Percentiles rank a stretch among this genome's conserved stretches.
These are phyloP conservation scores for Aspergillus novoparasiticus DNA, from an alignment of 2,329 filamentous ascomycete species.

Conservation along the genomic window DNA sequence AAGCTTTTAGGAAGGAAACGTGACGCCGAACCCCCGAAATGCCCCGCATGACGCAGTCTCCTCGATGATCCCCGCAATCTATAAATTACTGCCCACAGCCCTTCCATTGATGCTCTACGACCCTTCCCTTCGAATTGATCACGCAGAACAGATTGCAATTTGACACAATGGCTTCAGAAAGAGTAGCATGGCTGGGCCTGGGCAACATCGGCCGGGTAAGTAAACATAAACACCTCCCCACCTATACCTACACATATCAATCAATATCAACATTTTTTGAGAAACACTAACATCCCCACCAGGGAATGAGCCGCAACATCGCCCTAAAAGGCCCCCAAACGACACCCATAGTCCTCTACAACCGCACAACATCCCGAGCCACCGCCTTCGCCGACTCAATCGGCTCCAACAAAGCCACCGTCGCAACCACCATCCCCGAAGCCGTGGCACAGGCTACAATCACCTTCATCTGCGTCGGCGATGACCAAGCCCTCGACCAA, in stretches of 20 bases:
- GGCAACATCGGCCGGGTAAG: slow-evolving; percentile 84
- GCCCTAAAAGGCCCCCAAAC: slow-evolving; percentile 73
- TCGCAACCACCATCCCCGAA: slow-evolving; percentile 65
- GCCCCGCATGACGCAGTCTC: slow-evolving; percentile 2
- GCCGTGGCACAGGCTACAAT: slow-evolving; percentile 71
- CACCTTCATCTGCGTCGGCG: slow-evolving; percentile 78
- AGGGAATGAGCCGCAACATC: slow-evolving; percentile 86
- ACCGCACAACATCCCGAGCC: slow-evolving; percentile 71
- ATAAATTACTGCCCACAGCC: neutral
- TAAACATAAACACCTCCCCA: slow-evolving; percentile 22
- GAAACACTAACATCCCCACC: slow-evolving; percentile 13
- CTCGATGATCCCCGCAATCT: neutral
- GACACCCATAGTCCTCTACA: slow-evolving; percentile 75
- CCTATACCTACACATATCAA: neutral
- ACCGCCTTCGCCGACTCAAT: slow-evolving; percentile 65
- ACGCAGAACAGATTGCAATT: neutral
- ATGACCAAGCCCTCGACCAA: slow-evolving; percentile 71
- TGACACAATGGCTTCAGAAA: slow-evolving; percentile 37
- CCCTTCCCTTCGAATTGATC: neutral
- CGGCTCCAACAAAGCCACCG: slow-evolving; percentile 62
- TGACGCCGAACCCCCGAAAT: neutral
- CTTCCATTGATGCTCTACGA: slow-evolving; percentile 8
- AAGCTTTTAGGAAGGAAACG: neutral
- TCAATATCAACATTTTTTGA: neutral
- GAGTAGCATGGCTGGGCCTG: slow-evolving; percentile 77